Evolutionary conservation across 805 yeast species (phyloP).

Genomic region (Ogataea saltuana): DNA sequence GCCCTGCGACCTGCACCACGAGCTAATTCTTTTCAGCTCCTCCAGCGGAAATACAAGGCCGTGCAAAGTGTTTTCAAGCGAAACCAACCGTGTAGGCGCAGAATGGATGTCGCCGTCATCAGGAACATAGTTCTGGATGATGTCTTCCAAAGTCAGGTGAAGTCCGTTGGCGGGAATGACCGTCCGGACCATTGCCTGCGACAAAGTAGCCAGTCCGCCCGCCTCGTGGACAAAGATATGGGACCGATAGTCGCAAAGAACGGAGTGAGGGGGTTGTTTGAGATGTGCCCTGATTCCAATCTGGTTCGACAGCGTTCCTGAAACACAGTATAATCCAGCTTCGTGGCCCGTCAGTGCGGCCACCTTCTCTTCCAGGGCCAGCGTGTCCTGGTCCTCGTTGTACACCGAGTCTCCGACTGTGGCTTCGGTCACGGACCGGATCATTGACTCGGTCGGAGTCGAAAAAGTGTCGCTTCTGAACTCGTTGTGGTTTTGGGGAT

Average conservation of each 20-base stretch:
- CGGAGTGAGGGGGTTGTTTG: conserved; percentile 80
- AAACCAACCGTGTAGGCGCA: conserved; percentile 84
- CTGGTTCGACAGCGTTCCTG: conserved; percentile 92
- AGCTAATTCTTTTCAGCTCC: conserved; percentile 69
- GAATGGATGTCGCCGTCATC: conserved; percentile 83
- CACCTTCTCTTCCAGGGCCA: conserved; percentile 60
- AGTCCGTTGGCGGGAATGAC: conserved; percentile 75
- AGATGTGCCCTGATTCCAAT: conserved; percentile 76
- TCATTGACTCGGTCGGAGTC: conserved; percentile 76
- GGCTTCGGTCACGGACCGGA: conserved; percentile 55
- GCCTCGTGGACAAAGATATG: conserved; percentile 87
- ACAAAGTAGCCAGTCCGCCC: conserved; percentile 84
- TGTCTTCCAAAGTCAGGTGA: conserved; percentile 79
- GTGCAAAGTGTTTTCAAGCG: conserved; percentile 85
- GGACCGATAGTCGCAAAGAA: conserved; percentile 82
- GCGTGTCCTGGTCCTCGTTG: conserved; percentile 74
- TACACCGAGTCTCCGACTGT: conserved; percentile 89
- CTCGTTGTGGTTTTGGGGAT: conserved; percentile 42
- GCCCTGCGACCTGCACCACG: conserved; percentile 62
- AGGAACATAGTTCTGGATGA: conserved; percentile 57
- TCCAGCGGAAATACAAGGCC: conserved; percentile 81
- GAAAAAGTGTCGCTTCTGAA: conserved; percentile 86
- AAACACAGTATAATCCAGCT: conserved; percentile 78
- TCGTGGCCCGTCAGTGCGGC: conserved; percentile 74
- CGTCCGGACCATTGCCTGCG: conserved; percentile 90